Evolutionary conservation across 2,329 filamentous ascomycete genomes (phyloP).

Genomic region (Pseudocercospora macadamiae): DNA sequence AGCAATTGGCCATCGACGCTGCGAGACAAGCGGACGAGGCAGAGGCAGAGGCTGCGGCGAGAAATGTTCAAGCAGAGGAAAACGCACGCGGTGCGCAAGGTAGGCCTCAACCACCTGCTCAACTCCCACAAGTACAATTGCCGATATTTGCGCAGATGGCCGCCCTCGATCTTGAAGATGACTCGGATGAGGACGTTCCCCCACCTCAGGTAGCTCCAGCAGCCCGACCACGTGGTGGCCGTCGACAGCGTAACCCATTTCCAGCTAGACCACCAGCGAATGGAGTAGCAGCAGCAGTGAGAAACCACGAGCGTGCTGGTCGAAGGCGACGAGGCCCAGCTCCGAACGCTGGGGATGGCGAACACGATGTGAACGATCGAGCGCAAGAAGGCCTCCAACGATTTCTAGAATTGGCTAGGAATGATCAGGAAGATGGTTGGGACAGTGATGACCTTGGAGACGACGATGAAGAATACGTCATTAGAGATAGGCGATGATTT

Average conservation of each 20-base stretch:
- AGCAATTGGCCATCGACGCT: constrained; percentile 44
- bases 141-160: constrained; percentile 27
- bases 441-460: constrained; percentile 60
- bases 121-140: constrained; percentile 15
- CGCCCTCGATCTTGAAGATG: constrained; percentile 21
- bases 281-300: constrained; percentile 26
- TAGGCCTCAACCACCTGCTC: constrained; percentile 13
- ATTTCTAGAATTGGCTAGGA: constrained; percentile 55
- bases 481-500: constrained; percentile 20
- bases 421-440: constrained; percentile 62
- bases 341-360: constrained; percentile 16
- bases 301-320: constrained; percentile 23
- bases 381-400: constrained; percentile 48
- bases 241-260: constrained; percentile 33
- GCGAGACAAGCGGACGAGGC: constrained; percentile 38
- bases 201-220: constrained; percentile 5
- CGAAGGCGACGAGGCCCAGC: constrained; percentile 14
- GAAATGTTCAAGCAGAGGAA: constrained; percentile 31
- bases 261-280: constrained; percentile 24
- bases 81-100: constrained; percentile 18
- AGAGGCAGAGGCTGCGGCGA: constrained; percentile 37
- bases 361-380: constrained; percentile 27
- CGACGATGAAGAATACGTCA: constrained; percentile 37
- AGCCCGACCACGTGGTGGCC: constrained; percentile 11
- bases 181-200: constrained; percentile 6